Base-by-base conservation (phyloP, 169 alveolate genomes). In the Hammondia hammondi region DNA sequence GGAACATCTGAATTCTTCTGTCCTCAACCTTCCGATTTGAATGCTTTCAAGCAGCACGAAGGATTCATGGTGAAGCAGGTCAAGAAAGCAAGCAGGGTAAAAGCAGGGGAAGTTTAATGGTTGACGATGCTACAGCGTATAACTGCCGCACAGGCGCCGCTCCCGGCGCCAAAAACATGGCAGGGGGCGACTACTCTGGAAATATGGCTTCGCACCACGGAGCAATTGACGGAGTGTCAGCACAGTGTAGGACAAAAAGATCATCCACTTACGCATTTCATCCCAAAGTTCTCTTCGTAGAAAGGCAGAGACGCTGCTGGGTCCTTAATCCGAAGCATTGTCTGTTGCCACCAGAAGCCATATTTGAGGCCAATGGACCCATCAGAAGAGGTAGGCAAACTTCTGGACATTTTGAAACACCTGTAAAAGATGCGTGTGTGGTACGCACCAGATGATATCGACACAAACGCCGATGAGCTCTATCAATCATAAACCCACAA, bases 311-410 rank as follows among this genome's bases (percentile, higher is more conserved):
- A 92, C 72, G 73, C 96, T 93, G 94, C 94, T 9, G 98, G 97
- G 87, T 97, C 96, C 94, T 97, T 95, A 71, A 97, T 96, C 81
- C 98, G 96, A 87, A 97, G 89, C 98, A 97, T 97, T 43, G 97
- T 96, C 94, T 97, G 98, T 89, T 97, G 98, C 94, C 95, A 95
- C 35, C 90, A 89, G 43, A 88, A 89, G 21, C 73, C 81, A 72
- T 81, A 89, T 35, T 91, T 91, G 81, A 32, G 39, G 70, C 94
- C 94, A 32, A 89, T 45, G 43, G 92, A 14, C 37, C 81, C 46
- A 14, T 27, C 27, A 39, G 39, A 27, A 14, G 89, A 39, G n/a
- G 67, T 29, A 1, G 85, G 19, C 48, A 39, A 35, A 32, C 43
- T 32, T 19, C 45, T 17, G 29, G 85, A 77, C 85, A 77, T 77